Percentiles rank a stretch among this genome's conserved stretches.
phyloP scores from a whole-genome alignment of 352 stramenopile genomes.

The Phytophthora niederhauseri region DNA sequence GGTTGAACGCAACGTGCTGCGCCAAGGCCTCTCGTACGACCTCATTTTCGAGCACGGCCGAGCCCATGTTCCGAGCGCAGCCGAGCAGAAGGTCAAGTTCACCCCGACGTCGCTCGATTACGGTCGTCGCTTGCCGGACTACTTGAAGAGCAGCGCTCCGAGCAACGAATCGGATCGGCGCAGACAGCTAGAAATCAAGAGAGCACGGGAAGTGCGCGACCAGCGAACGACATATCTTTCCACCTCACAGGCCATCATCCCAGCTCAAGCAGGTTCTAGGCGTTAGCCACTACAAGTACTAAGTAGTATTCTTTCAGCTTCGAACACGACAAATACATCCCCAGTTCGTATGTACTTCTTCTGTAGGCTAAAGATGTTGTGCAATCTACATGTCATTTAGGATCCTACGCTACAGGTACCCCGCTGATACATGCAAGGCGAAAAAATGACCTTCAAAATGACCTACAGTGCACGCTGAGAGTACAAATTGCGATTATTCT shows the following conservation, averaged over 20 bases:
- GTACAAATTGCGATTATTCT: too few species aligned
- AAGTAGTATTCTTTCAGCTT: neutral
- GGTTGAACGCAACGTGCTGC: slow-evolving; percentile 53
- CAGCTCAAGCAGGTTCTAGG: slow-evolving; percentile 26
- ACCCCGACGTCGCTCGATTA: slow-evolving; percentile 63
- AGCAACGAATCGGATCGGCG: slow-evolving; percentile 39
- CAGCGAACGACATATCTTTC: slow-evolving; percentile 58
- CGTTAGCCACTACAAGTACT: slow-evolving; percentile 22
- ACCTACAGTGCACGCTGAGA: too few species aligned
- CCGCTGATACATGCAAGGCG: too few species aligned
- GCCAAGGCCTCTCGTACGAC: slow-evolving; percentile 67
- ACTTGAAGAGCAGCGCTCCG: slow-evolving; percentile 33
- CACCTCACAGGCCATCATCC: slow-evolving; percentile 58
- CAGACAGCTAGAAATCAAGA: slow-evolving; percentile 55
- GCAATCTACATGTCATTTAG: too few species aligned
- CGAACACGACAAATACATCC: too few species aligned
- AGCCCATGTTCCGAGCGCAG: slow-evolving; percentile 44
- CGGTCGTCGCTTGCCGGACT: slow-evolving; percentile 35
- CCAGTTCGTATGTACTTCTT: too few species aligned
- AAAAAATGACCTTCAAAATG: too few species aligned
- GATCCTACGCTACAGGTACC: too few species aligned
- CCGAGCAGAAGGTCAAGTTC: slow-evolving; percentile 60
- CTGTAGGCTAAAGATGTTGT: too few species aligned
- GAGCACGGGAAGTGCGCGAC: slow-evolving; percentile 41
- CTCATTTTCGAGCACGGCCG: slow-evolving; percentile 77